A percentile compares a stretch with the other conserved stretches of the same genome.
These are phyloP conservation scores for Plectosphaerella cucumerina DNA, from an alignment of 2,329 filamentous ascomycete species.

Conservation along the genomic window DNA sequence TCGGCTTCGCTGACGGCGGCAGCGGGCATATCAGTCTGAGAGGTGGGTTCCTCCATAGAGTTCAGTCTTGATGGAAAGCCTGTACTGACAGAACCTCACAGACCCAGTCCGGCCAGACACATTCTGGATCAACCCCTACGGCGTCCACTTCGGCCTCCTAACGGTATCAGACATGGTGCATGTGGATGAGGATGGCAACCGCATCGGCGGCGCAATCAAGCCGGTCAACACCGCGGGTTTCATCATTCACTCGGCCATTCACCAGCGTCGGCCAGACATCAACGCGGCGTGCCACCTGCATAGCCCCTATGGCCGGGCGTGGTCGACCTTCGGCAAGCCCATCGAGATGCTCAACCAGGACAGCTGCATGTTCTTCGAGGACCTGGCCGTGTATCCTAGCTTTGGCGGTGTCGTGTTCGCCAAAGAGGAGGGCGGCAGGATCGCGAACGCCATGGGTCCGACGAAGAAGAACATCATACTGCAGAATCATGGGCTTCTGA, in stretches of 20 bases:
- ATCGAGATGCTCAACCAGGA: slow-evolving; percentile 68
- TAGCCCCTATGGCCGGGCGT: slow-evolving; percentile 59
- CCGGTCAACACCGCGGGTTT: neutral
- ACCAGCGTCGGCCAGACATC: slow-evolving; percentile 59
- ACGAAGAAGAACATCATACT: slow-evolving; percentile 58
- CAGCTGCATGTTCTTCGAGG: slow-evolving; percentile 56
- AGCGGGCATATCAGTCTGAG: slow-evolving; percentile 41
- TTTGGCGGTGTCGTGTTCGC: slow-evolving; percentile 47
- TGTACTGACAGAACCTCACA: neutral
- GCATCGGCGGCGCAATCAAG: neutral
- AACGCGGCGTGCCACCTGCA: slow-evolving; percentile 65
- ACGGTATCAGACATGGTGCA: slow-evolving; percentile 65
- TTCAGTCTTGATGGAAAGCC: too few relatives aligned
- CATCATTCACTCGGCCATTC: slow-evolving; percentile 28
- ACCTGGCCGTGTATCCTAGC: slow-evolving; percentile 59
- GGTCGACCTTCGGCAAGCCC: slow-evolving; percentile 56
- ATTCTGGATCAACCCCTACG: slow-evolving; percentile 53
- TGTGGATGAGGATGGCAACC: slow-evolving; percentile 52
- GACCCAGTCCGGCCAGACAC: slow-evolving; percentile 18
- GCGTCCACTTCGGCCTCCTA: slow-evolving; percentile 60
- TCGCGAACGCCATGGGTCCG: slow-evolving; percentile 57
- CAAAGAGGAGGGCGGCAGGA: slow-evolving; percentile 56
- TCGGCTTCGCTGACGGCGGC: slow-evolving; percentile 40
- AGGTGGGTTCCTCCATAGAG: neutral
- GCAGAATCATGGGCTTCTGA: slow-evolving; percentile 66